Percentiles rank a stretch among this genome's conserved stretches.
These are phyloP conservation scores for Dactylonectria macrodidyma DNA, from an alignment of 2,329 filamentous ascomycete species.

Conservation along the genomic window DNA sequence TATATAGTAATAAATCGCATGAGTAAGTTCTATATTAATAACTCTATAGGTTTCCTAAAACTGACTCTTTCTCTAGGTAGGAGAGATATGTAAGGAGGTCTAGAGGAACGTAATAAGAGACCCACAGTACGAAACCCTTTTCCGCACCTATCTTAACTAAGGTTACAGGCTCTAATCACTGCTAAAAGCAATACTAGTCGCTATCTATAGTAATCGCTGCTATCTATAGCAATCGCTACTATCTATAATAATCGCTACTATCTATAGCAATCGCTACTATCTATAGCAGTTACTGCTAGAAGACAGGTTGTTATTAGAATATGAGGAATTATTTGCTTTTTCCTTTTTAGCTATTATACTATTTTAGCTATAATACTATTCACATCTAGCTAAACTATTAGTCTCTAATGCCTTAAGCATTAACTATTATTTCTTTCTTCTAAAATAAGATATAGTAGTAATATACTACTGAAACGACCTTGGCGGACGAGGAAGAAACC, in stretches of 20 bases:
- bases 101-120: neutral
- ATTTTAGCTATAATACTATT: neutral
- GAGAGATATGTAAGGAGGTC: neutral
- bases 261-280: too few species aligned
- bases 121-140: too few species aligned
- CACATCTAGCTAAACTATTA: neutral
- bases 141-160: too few species aligned
- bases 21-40: neutral
- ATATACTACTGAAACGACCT: too few species aligned
- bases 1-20: neutral
- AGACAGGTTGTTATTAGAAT: too few species aligned
- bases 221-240: too few species aligned
- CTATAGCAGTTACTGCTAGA: neutral
- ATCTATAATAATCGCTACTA: too few species aligned
- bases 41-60: neutral
- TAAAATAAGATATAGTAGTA: neutral
- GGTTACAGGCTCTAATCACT: neutral
- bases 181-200: neutral
- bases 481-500: too few species aligned
- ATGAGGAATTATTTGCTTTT: neutral
- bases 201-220: neutral
- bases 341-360: neutral
- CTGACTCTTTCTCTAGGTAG: neutral
- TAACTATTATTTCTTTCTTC: neutral
- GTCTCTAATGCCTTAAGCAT: neutral